Evolutionary conservation across 768 basidiomycete species (phyloP), one percentile per base, ranked within the genome.

Genomic region (Leccinum longicurvipes): DNA sequence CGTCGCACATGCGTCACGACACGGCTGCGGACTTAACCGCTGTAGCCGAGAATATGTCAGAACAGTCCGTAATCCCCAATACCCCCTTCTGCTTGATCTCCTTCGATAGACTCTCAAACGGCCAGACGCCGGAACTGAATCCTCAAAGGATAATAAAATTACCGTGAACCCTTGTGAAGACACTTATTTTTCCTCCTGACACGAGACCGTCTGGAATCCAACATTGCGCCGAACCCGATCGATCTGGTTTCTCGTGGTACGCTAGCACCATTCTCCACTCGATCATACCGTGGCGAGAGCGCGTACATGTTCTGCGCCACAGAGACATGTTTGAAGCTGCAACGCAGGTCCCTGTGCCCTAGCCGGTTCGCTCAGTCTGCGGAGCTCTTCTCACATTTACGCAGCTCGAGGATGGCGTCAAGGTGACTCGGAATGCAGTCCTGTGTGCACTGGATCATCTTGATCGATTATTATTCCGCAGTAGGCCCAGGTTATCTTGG

Each of bases 341-440:
- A 17, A 24, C 21, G 23, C 31, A 24, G 44, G 24, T 21, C 41
- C 17, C 42, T 9, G 28, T 27, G 17, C 25, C 17, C 28, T 24
- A 50, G 47, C 41, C 9, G 8, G 12, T n/a, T 57, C 44, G 15
- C 31, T 19, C 19, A 27, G n/a, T 15, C 47, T 44, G 31, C 15
- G 49, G 24, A 42, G 29, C 21, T 36, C 19, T 39, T 2, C 29
- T 15, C 19, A 5, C 12, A 24, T 44, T 6, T 28, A 17, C 23
- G 32, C 24, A 45, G 23, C n/a, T n/a, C n/a, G n/a, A 36, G 25
- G 27, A 55, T 17, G 45, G 24, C 6, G 45, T 46, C 45, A 17
- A 63, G 14, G 62, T 53, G 51, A n/a, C n/a, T n/a, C n/a, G n/a
- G n/a, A 52, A 62, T 2, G 5, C 10, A 32, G 21, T 45, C 41